Evolutionary conservation across 2,329 filamentous ascomycete species (phyloP), one percentile per base, ranked within the genome.

Genomic region (Aspergillus alliaceus): DNA sequence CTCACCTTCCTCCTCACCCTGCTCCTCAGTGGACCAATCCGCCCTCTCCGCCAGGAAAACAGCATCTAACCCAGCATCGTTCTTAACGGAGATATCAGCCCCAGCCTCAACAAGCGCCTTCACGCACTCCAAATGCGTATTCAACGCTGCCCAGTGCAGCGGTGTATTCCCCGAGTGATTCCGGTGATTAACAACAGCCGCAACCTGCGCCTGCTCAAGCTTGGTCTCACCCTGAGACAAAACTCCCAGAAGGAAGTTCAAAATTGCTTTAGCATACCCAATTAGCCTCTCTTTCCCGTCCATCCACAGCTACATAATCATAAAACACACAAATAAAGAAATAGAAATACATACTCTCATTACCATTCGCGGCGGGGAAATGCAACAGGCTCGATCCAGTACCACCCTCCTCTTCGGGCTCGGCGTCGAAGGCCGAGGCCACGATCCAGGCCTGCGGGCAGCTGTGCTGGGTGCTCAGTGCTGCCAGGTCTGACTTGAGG

Each of bases 281-380:
- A 22, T 31, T 48, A 48, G 27, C n/a, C 18, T 8, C 32, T n/a
- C n/a, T n/a, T 6, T 18, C 2, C 11, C 2, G 3, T 20, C 20
- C 20, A 14, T 24, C 9, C 37, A 40, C 20, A 14, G 6, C 37
- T 5, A 24, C 11, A 22, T 14, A 34, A 34, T 7, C 31, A 34
- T 14, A 34, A n/a, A 34, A 6, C 7, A 34, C 5, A 24, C 18
- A 42, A 15, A 42, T 25, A 5, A 27, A 31, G 24, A 48, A 34
- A 47, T 11, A 37, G 3, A 11, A 12, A 60, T 2, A 73, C 79
- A 67, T 82, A 93, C 91, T 89, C 59, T 85, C 69, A 70, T 96
- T 89, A 1, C 93, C 93, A 72, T 99, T 99, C 25, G 91, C 95
- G 24, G 91, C 87, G 7, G 93, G 91, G 85, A 96, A 97, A 77